phyloP scores from a whole-genome alignment of 139 green algal genomes.

The Chlamydomonas sphaeroides region DNA sequence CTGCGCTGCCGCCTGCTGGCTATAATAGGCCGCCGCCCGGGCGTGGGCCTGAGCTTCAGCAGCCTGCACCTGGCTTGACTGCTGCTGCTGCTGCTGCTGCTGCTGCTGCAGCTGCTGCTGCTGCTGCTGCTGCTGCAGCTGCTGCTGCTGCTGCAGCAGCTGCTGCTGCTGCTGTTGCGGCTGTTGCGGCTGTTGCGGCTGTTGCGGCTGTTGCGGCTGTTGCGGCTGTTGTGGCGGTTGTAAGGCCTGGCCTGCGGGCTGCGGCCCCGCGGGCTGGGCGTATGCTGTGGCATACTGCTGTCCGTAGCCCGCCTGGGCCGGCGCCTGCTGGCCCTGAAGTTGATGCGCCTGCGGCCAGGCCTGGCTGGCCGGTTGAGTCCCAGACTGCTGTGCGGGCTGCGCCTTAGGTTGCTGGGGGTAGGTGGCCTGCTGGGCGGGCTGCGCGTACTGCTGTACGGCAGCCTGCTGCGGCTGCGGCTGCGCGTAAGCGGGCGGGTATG shows the following conservation, averaged over 20 bases:
- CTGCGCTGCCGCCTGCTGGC: too few species aligned
- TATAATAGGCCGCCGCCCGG: too few species aligned
- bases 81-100: too few species aligned
- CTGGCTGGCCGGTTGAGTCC: background rate
- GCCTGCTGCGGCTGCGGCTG: background rate
- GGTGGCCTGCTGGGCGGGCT: background rate
- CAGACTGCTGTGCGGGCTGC: background rate
- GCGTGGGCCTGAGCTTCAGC: too few species aligned
- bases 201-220: background rate
- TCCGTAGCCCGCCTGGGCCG: background rate
- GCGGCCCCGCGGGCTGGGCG: too few species aligned
- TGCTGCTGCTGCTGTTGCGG: slow-evolving; percentile 13
- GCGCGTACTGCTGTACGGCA: background rate
- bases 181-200: background rate
- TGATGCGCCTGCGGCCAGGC: background rate
- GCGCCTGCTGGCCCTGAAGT: background rate
- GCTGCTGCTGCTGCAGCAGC: too few species aligned
- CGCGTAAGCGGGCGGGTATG: background rate
- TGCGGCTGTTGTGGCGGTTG: background rate
- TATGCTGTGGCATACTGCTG: background rate
- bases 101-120: too few species aligned
- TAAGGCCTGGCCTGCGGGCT: too few species aligned
- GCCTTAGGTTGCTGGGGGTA: background rate
- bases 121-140: too few species aligned
- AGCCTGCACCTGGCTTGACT: too few species aligned